Conservation (phyloP, 768 basidiomycete species). For the Harrya chromipes region DNA sequence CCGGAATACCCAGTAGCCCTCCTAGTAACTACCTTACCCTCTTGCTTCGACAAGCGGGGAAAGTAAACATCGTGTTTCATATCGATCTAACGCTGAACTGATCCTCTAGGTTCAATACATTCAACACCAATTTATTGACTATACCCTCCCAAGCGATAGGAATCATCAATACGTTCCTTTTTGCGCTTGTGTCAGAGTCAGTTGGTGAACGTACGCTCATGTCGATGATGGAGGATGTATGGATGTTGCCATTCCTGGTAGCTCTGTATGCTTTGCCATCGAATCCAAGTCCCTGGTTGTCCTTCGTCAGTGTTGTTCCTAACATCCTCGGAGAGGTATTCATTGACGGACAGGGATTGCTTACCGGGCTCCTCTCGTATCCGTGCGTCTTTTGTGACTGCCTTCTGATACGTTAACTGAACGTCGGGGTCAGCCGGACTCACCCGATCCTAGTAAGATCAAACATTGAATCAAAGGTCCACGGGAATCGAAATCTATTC, state of each 20-base stretch:
- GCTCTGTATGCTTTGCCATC: conserved; percentile 48
- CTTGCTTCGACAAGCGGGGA: conserved; percentile 52
- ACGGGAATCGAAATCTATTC: neutral
- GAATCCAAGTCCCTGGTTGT: conserved; percentile 51
- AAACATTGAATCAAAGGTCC: neutral
- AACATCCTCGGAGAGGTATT: neutral
- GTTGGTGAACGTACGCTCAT: conserved; percentile 54
- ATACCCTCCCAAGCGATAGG: conserved; percentile 53
- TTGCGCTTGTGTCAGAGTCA: conserved; percentile 49
- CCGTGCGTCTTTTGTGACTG: conserved; percentile 26
- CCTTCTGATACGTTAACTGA: neutral
- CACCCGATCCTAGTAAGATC: conserved; percentile 45
- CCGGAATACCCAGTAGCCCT: conserved; percentile 46
- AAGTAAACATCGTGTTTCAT: neutral
- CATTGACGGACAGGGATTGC: conserved; percentile 33
- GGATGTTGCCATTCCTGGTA: conserved; percentile 60
- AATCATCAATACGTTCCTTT: conserved; percentile 49
- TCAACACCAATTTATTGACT: conserved; percentile 56
- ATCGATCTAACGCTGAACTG: neutral
- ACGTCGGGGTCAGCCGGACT: conserved; percentile 32
- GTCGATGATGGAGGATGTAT: conserved; percentile 52
- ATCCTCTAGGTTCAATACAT: conserved; percentile 49
- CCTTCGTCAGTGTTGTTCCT: conserved; percentile 38
- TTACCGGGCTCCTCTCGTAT: conserved; percentile 45
- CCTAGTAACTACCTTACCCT: conserved; percentile 59